A percentile compares a stretch with the other conserved stretches of the same genome.
These are phyloP conservation scores for Solanum boliviense DNA, from an alignment of 257 asterid species.

Conservation along the genomic window DNA sequence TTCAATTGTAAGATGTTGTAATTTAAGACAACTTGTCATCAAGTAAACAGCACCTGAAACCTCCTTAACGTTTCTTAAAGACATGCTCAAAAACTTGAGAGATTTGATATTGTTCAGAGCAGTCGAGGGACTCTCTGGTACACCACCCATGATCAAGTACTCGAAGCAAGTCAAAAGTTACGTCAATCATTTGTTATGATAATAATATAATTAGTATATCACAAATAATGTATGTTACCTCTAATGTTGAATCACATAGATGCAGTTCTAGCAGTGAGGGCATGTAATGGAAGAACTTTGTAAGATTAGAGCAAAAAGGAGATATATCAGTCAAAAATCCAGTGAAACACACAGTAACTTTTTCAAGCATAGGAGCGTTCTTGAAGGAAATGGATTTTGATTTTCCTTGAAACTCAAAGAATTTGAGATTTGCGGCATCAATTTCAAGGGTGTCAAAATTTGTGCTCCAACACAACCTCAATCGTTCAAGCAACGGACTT, in stretches of 20 bases:
- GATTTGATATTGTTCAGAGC: neutral
- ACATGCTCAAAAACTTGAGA: neutral
- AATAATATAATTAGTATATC: neutral
- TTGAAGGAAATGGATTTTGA: too few species aligned
- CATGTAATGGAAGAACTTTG: neutral
- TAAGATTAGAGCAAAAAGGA: too few species aligned
- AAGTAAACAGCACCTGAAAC: neutral
- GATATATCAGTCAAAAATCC: too few species aligned
- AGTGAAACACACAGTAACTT: too few species aligned
- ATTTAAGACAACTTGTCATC: neutral
- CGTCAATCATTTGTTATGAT: neutral
- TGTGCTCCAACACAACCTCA: too few species aligned
- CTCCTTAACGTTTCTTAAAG: neutral
- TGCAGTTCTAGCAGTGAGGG: neutral
- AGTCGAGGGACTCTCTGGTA: neutral
- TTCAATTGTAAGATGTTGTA: neutral
- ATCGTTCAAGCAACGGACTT: too few species aligned
- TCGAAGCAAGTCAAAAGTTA: neutral
- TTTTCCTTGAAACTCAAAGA: too few species aligned
- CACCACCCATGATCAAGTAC: neutral
- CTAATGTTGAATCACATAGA: neutral
- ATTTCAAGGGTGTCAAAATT: too few species aligned
- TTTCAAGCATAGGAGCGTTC: too few species aligned
- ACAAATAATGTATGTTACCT: neutral
- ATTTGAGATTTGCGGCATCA: too few species aligned